Evolutionary conservation across 768 basidiomycete species (phyloP), one percentile per base, ranked within the genome.

Genomic region (Mycena epipterygia): DNA sequence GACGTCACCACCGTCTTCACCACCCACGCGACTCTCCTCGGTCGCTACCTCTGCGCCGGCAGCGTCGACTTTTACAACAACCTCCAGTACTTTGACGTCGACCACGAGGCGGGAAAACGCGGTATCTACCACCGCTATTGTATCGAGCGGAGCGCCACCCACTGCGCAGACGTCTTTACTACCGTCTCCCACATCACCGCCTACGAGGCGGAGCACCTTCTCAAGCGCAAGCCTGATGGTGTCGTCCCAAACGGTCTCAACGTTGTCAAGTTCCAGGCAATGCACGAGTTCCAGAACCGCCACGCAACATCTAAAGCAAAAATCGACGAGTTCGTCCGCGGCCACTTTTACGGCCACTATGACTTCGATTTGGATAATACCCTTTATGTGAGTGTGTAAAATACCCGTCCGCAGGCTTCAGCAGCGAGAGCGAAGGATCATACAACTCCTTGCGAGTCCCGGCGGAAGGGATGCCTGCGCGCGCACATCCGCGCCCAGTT

Each of bases 41-140:
- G 98, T 21, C 95, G 98, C 58, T 99, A 99, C 81, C 93, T 99
- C 74, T 99, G 98, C 76, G 98, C 98, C 1, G 98, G 98, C 69
- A 94, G 91, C 52, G 98, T 98, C 77, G 98, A 99, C 76, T 99
- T 99, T 77, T 99, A 99, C 89, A 99, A 99, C 86, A 98, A 99
- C 80, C 87, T 99, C 23, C 95, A 97, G 80, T 98, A 99, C 86
- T 99, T 99, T 80, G 98, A 99, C 74, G 98, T 99, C 69, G 98
- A 99, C 77, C 97, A 99, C 79, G 98, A 99, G 82, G 98, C 98
- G 0, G 98, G 98, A 46, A 99, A 99, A 84, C 91, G 98, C 69
- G 98, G 98, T 19, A 99, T 99, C 79, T 99, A 99, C 82, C 98
- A 99, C 80, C 83, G 88, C 71, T 99, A 99, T 84, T 99, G 98